These are phyloP conservation scores for Neofusicoccum umdonicola DNA, from an alignment of 2,329 filamentous ascomycete species.

Conservation along the genomic window DNA sequence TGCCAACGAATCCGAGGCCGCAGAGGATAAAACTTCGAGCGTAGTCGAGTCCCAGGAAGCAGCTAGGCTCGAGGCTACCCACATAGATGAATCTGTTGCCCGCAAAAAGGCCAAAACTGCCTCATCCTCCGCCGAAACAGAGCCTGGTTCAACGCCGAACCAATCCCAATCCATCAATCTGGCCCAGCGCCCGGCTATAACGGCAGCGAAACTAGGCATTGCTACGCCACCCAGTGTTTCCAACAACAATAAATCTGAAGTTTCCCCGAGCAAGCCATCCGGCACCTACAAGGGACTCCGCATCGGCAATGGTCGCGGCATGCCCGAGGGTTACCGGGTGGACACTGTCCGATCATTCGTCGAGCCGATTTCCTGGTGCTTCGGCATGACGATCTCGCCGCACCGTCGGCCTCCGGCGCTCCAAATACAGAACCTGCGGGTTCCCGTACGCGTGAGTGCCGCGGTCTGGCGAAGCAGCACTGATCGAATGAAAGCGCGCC, in stretches of 20 bases:
- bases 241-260: constrained; percentile 18
- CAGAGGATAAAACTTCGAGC: background rate
- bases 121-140: constrained; percentile 19
- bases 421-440: constrained; percentile 49
- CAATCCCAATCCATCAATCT: constrained; percentile 12
- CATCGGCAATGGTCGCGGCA: constrained; percentile 55
- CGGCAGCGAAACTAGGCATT: constrained; percentile 19
- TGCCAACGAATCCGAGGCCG: background rate
- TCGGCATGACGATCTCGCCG: constrained; percentile 52
- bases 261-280: constrained; percentile 23
- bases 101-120: constrained; percentile 41
- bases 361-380: constrained; percentile 58
- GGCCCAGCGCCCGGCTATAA: constrained; percentile 1
- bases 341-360: constrained; percentile 57
- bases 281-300: constrained; percentile 58
- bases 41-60: background rate
- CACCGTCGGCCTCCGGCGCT: constrained; percentile 49
- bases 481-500: constrained; percentile 52
- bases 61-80: constrained; percentile 1
- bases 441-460: constrained; percentile 57
- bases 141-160: background rate
- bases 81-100: constrained; percentile 20
- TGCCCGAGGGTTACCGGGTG: constrained; percentile 58
- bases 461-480: constrained; percentile 53
- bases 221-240: constrained; percentile 30